Base-by-base conservation (phyloP, 345 rosid genomes). In the Gossypium ekmanianum region DNA sequence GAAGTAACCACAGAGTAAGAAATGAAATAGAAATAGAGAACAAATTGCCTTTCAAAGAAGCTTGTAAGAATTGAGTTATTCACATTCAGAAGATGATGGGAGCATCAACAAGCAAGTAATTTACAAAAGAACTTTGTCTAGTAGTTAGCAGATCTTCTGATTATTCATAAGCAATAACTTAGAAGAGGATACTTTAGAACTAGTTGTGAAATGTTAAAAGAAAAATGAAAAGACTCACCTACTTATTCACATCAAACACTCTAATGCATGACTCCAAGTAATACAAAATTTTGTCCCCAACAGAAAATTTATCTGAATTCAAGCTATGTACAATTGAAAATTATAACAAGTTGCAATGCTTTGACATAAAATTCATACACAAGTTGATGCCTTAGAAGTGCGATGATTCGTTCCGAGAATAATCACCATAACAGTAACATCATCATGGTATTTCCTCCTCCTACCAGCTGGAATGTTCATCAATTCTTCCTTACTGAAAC, bases 391-490 rank as follows among this genome's bases (percentile, higher is more conserved):
- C 85, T 89, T 93, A 17, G 91, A 78, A 4, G 96, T 89, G 65
- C 99, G 92, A 71, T 91, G 93, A 77, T 90, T 88, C 0, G 89
- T 81, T 76, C 99, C 97, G 5, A 93, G 93, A 54, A 91, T 88
- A 79, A 95, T 84, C 73, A 95, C 92, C 22, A 95, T 87, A 12
- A 93, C 89, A 51, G 99, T 93, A 54, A 95, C 92, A 79, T 95
- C 99, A 44, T 95, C 99, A 29, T 93, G 99, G 79, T 95, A 95
- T 79, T 94, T 93, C 87, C 97, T 83, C 81, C 91, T 89, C 89
- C 96, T 78, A 57, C 99, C 99, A 24, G 93, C 92, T n/a, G 98
- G 99, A 74, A 95, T 78, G 74, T 81, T 93, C 94, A 86, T 85
- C 90, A 95, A 70, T 75, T 93, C 97, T 76, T 95, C 99, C 87